phyloP scores from a whole-genome alignment of 1,284 basidiomycete genomes.

The Rhodotorula glutinis region DNA sequence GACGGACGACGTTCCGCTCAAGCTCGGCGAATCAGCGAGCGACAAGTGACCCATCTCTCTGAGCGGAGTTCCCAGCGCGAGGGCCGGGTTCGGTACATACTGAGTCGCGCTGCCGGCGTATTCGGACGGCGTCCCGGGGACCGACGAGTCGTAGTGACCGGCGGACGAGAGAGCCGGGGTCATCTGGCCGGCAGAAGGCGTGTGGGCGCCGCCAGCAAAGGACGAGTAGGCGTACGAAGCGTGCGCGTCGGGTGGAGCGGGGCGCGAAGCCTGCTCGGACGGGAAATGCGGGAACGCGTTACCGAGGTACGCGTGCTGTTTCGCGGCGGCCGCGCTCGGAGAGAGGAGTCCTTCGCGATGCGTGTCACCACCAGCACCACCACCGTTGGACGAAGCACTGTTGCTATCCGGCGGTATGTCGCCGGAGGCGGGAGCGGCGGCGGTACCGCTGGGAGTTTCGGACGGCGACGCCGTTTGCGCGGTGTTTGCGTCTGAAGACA shows the following conservation, averaged over 20 bases:
- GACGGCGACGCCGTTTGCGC: no score
- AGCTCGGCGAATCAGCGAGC: conserved; percentile 11
- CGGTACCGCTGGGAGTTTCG: not conserved
- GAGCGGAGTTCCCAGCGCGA: conserved; percentile 17
- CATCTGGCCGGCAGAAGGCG: conserved; percentile 7
- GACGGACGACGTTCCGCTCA: not conserved
- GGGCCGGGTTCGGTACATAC: conserved; percentile 4
- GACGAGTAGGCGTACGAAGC: not conserved
- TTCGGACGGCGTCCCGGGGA: conserved; percentile 8
- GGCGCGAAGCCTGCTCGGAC: not conserved
- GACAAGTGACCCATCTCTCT: conserved; percentile 14
- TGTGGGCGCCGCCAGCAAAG: conserved; percentile 1
- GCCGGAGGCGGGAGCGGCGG: not conserved
- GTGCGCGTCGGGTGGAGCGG: not conserved
- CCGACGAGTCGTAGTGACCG: not conserved
- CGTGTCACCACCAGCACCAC: no score
- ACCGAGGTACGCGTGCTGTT: not conserved
- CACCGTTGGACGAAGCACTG: no score
- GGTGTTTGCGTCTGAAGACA: no score
- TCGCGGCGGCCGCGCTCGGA: not conserved
- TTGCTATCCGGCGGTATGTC: conserved; percentile 5
- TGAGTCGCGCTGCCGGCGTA: not conserved
- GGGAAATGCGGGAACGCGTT: conserved; percentile 2
- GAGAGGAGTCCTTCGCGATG: no score
- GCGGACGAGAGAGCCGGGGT: conserved; percentile 15